Evolutionary conservation across 1,139 yeast genomes (phyloP).

Genomic region (Kluyveromyces sp.): DNA sequence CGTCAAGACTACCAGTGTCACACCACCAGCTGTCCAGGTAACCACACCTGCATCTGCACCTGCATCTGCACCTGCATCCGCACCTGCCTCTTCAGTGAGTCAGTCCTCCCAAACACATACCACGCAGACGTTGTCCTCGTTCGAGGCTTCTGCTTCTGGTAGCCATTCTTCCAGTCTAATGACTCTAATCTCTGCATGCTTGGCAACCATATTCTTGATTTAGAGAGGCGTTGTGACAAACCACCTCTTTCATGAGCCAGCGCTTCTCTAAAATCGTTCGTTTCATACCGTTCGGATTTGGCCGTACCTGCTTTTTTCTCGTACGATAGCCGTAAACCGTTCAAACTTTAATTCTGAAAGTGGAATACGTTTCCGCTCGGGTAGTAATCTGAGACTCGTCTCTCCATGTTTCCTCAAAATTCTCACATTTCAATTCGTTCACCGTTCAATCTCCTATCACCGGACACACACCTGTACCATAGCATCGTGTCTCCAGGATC

Average conservation of each 20-base stretch:
- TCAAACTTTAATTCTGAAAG: neutral
- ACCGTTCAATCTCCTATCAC: too few relatives aligned
- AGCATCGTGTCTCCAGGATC: too few relatives aligned
- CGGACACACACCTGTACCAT: too few relatives aligned
- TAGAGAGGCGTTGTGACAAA: neutral
- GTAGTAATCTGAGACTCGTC: neutral
- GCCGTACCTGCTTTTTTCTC: neutral
- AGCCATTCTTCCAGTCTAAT: neutral
- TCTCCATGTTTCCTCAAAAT: neutral
- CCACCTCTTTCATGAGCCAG: too few relatives aligned
- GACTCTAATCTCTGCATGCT: neutral
- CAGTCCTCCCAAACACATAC: neutral
- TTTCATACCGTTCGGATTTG: neutral
- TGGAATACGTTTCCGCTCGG: neutral
- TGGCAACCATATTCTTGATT: neutral
- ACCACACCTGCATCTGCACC: neutral
- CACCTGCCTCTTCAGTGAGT: neutral
- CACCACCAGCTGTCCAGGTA: too few relatives aligned
- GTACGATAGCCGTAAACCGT: neutral
- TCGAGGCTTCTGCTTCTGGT: neutral
- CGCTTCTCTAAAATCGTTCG: neutral
- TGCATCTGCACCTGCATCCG: neutral
- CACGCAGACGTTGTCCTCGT: neutral
- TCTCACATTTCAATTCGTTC: too few relatives aligned
- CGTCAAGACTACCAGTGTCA: too few relatives aligned